Conservation (phyloP, 2,329 filamentous ascomycete species). For the Colletotrichum spaethianum region DNA sequence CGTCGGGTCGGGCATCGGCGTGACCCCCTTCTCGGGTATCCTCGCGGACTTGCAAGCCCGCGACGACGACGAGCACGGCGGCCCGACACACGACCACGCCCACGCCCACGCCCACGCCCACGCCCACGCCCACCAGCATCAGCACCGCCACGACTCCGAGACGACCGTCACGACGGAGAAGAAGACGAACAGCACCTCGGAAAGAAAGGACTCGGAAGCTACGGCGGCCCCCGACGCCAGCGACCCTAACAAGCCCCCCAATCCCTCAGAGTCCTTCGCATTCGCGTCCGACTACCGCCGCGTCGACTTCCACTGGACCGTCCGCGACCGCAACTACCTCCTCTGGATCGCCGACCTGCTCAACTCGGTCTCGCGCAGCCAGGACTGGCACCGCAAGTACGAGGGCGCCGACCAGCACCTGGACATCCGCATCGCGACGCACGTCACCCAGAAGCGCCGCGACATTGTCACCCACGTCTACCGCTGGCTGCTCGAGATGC, state of each 20-base stretch:
- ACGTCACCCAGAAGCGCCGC: conserved; percentile 69
- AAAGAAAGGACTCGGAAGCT: background rate
- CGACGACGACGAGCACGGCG: conserved; percentile 55
- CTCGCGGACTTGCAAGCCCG: conserved; percentile 67
- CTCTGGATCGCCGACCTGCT: conserved; percentile 71
- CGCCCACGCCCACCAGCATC: conserved; percentile 31
- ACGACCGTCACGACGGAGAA: conserved; percentile 29
- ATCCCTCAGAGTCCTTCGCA: conserved; percentile 41
- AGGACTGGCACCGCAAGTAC: conserved; percentile 55
- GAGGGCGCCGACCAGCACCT: conserved; percentile 54
- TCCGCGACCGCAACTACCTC: conserved; percentile 69
- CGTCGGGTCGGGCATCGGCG: conserved; percentile 69
- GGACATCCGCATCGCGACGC: conserved; percentile 69
- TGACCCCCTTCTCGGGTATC: conserved; percentile 71
- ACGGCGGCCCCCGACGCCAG: conserved; percentile 16
- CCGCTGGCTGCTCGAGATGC: conserved; percentile 69
- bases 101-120: no score
- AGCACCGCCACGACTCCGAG: conserved; percentile 41
- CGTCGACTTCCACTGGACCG: conserved; percentile 74
- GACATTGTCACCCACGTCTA: conserved; percentile 68
- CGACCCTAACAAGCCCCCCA: conserved; percentile 36
- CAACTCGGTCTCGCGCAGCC: conserved; percentile 60
- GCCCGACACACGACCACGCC: conserved; percentile 43
- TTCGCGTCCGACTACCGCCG: conserved; percentile 60
- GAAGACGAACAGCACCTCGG: background rate